Evolutionary conservation across 1,284 basidiomycete genomes (phyloP).

Genomic region (Sphaerobolus stellatus): DNA sequence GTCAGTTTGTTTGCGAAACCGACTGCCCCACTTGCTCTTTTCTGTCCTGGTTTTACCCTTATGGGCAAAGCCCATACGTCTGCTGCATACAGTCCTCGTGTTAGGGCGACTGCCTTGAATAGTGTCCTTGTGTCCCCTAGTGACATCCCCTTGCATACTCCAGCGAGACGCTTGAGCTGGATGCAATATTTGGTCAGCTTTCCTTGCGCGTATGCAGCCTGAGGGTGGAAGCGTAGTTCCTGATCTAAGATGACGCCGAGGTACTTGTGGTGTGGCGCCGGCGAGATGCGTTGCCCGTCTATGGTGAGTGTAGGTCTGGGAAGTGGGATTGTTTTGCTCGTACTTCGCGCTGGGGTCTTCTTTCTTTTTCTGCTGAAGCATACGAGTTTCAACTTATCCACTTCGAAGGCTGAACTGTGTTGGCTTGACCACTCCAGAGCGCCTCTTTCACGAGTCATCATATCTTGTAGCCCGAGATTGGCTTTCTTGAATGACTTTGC

Average conservation of each 20-base stretch:
- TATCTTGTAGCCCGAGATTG: not conserved
- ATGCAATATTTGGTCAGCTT: not conserved
- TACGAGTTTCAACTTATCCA: not conserved
- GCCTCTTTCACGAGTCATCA: not conserved
- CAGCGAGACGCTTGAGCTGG: not conserved
- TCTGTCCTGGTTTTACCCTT: not conserved
- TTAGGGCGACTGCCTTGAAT: not conserved
- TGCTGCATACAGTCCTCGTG: not conserved
- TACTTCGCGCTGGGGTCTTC: not conserved
- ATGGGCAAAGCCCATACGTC: not conserved
- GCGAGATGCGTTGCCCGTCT: not conserved
- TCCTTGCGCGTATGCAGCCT: not conserved
- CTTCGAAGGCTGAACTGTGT: not conserved
- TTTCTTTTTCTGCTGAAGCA: not conserved
- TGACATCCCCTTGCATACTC: not conserved
- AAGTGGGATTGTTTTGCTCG: not conserved
- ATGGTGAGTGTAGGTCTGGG: not conserved
- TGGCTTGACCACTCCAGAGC: not conserved
- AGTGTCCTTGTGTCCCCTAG: not conserved
- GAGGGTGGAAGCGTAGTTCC: not conserved
- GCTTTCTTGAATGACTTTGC: not conserved
- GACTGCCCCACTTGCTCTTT: not conserved
- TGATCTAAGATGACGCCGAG: not conserved
- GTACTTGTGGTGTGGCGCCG: not conserved
- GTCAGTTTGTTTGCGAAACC: slow-evolving; percentile 1